Base-by-base conservation (phyloP, 192 early-diverging fungal species). In the Entophlyctis helioformis region DNA sequence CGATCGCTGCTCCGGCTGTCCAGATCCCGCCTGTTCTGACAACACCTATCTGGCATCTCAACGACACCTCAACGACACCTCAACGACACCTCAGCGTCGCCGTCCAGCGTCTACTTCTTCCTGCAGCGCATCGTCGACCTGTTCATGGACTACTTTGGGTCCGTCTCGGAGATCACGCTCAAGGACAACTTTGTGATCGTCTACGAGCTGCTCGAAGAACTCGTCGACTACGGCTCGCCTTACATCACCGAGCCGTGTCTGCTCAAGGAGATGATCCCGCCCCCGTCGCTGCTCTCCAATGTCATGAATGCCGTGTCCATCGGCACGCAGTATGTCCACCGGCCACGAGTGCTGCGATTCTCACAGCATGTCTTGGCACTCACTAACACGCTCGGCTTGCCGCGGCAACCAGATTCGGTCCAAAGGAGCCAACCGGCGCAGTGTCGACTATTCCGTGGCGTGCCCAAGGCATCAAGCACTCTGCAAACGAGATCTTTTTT, bases 161-260 rank as follows among this genome's bases (percentile, higher is more conserved):
- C 74, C 26, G 57, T 97, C 16, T 81, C 84, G 9, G 91, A 95
- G 53, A 52, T 67, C 16, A 78, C 78, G 21, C 74, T 97, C 18
- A 87, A 85, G 62, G 91, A 97, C 44, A 86, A 94, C 65, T 93
- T 92, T 80, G 79, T 83, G 22, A 85, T 82, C 11, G 82, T 94
- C 6, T 89, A 91, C 48, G 81, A 89, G 74, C 64, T 96, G 27
- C 68, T 96, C 48, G 86, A 91, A 39, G 93, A 97, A 59, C 85
- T 91, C 80, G 72, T 97, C 36, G 93, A 97, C 59, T 79, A 90
- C 63, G 90, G 89, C 20, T 77, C 69, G 37, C 86, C 86, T 15
- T 67, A 91, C 41, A 89, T 88, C 24, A 97, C 91, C 0, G 89
- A 94, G 53, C 77, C 80, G 1, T 74, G 78, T 40, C 81, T 90